These are phyloP conservation scores for Fusarium buxicola DNA, from an alignment of 2,329 filamentous ascomycete genomes.

Conservation along the genomic window DNA sequence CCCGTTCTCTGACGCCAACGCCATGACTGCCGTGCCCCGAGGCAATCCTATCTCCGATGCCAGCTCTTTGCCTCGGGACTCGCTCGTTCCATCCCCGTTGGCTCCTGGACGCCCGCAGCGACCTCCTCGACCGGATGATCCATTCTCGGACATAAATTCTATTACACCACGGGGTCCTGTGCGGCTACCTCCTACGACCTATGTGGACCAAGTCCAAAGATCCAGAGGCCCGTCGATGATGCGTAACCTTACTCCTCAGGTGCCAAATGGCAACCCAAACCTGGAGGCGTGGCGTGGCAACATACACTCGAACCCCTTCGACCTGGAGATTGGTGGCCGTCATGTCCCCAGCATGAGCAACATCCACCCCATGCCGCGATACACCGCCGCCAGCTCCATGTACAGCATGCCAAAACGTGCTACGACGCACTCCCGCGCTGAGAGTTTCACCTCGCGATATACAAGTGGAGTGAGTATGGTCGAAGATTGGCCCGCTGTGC, in stretches of 20 bases:
- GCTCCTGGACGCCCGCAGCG: slow-evolving; percentile 38
- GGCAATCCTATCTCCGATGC: slow-evolving; percentile 54
- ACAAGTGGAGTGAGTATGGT: slow-evolving; percentile 61
- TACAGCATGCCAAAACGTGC: slow-evolving; percentile 53
- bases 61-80: slow-evolving; percentile 55
- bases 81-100: slow-evolving; percentile 54
- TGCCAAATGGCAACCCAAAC: slow-evolving; percentile 47
- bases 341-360: slow-evolving; percentile 34
- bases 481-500: slow-evolving; percentile 44
- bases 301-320: slow-evolving; percentile 73
- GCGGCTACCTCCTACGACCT: slow-evolving; percentile 53
- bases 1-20: slow-evolving; percentile 58
- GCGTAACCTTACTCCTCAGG: slow-evolving; percentile 43
- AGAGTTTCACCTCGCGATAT: slow-evolving; percentile 58
- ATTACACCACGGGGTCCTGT: slow-evolving; percentile 45
- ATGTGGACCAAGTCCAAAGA: slow-evolving; percentile 60
- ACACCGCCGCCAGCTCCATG: slow-evolving; percentile 41
- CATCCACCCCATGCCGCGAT: slow-evolving; percentile 38
- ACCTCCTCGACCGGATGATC: slow-evolving; percentile 46
- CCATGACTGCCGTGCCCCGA: slow-evolving; percentile 52
- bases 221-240: slow-evolving; percentile 61
- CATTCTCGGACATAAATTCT: slow-evolving; percentile 63
- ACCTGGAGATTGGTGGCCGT: slow-evolving; percentile 62
- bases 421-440: slow-evolving; percentile 58
- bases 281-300: slow-evolving; percentile 61